Percentiles rank a stretch among this genome's conserved stretches.
phyloP scores from a whole-genome alignment of 2,329 filamentous ascomycete genomes.

The Aspergillus sp. region DNA sequence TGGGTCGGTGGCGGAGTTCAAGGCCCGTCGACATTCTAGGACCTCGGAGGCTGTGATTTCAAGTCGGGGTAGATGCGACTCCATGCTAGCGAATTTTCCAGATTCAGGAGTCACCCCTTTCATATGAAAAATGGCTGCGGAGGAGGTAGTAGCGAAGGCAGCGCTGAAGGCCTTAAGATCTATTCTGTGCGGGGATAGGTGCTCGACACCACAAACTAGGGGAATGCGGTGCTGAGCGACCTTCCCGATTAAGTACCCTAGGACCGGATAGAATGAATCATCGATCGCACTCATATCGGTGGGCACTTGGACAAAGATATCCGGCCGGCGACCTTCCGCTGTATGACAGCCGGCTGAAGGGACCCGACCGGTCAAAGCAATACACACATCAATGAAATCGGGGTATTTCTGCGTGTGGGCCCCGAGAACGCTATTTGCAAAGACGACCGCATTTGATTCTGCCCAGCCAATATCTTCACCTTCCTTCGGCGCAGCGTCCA shows the following conservation, averaged over 20 bases:
- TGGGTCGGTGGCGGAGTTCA: slow-evolving; percentile 19
- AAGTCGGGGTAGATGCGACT: slow-evolving; percentile 1
- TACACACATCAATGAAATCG: slow-evolving; percentile 46
- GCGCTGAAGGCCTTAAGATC: slow-evolving; percentile 48
- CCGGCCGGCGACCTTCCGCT: slow-evolving; percentile 18
- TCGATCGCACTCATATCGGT: slow-evolving; percentile 17
- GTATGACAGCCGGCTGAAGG: slow-evolving; percentile 31
- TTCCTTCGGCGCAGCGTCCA: slow-evolving; percentile 32
- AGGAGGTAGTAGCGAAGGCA: slow-evolving; percentile 45
- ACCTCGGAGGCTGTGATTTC: slow-evolving; percentile 8
- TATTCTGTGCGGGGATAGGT: slow-evolving; percentile 18
- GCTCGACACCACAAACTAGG: slow-evolving; percentile 36
- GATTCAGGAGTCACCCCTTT: slow-evolving; percentile 42
- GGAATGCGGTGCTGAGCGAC: slow-evolving; percentile 34
- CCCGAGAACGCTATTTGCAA: slow-evolving; percentile 48
- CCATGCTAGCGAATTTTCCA: slow-evolving; percentile 7
- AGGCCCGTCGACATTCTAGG: slow-evolving; percentile 11
- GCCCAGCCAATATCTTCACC: slow-evolving; percentile 47
- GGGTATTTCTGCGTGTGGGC: slow-evolving; percentile 49
- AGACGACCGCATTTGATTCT: slow-evolving; percentile 50
- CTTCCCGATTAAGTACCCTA: slow-evolving; percentile 41
- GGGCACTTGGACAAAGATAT: neutral
- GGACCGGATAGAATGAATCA: slow-evolving; percentile 40
- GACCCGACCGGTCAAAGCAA: slow-evolving; percentile 44
- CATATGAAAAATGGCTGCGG: slow-evolving; percentile 49